Evolutionary conservation across 768 basidiomycete species (phyloP), one percentile per base, ranked within the genome.

Genomic region (Lactifluus pinguis): DNA sequence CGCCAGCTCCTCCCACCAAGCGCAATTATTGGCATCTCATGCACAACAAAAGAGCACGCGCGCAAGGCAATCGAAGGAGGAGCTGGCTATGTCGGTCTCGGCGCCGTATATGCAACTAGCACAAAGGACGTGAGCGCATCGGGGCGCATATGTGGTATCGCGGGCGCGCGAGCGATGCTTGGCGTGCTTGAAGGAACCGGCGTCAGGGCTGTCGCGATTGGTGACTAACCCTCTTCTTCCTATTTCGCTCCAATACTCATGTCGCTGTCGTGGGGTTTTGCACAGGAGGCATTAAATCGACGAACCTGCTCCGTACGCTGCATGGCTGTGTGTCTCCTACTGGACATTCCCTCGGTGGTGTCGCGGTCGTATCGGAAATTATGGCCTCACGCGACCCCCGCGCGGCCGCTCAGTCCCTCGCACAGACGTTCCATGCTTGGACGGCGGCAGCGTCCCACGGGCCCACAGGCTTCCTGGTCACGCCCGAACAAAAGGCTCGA

Each of bases 311-410:
- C 55, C 82, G 88, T 52, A 85, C 87, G 3, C 70, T 97, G 7
- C 83, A 92, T 65, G 89, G 87, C 8, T 78, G 82, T 2, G 80
- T 84, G 9, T 84, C 88, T 0, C 70, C 74, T 0, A 78, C 80
- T 1, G 79, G 81, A 0, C 83, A 79, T 58, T 56, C 76, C 1
- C 75, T 95, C 15, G 86, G 91, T 59, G 95, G 95, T 0, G 78
- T 97, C 30, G 95, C 95, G 11, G 82, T 97, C 53, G 86, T 97
- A 44, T 93, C 91, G 21, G 91, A 92, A 49, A 92, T 98, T 59
- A 79, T 90, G 7, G 80, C 83, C 3, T 87, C 90, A 0, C 38
- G 61, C 1, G 74, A 81, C 5, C 92, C 92, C 0, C 65, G 69
- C 15, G 62, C 69, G 17, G 79, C 83, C 1, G 81, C 90, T 0